These are phyloP conservation scores for Aspergillus bertholletiae DNA, from an alignment of 495 filamentous ascomycete genomes.

Conservation along the genomic window DNA sequence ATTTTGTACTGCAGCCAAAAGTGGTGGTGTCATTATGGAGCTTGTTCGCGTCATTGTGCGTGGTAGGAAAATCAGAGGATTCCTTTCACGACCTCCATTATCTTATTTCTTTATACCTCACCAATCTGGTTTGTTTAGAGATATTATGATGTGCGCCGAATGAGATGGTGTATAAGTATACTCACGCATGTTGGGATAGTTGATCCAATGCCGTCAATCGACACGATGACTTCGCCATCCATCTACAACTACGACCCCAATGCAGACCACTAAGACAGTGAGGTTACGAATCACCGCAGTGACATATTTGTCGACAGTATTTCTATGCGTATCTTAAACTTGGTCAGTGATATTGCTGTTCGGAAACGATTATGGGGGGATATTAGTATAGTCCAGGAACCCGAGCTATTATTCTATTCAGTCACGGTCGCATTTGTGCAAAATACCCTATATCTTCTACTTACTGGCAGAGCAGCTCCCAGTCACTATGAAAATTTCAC, in stretches of 20 bases:
- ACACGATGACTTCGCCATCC: neutral
- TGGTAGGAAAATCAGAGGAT: no score
- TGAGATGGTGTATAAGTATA: no score
- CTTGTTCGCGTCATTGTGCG: neutral
- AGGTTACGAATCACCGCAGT: neutral
- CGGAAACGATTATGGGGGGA: neutral
- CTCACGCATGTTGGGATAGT: no score
- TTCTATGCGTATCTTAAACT: neutral
- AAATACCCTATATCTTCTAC: neutral
- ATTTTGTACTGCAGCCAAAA: neutral
- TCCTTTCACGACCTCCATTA: no score
- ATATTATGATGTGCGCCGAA: no score
- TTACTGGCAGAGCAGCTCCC: conserved; percentile 54
- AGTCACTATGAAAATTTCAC: conserved; percentile 52
- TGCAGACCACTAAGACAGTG: neutral
- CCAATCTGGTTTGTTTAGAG: no score
- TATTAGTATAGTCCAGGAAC: conserved; percentile 27
- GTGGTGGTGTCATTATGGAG: neutral
- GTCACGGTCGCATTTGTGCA: neutral
- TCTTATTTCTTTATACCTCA: no score
- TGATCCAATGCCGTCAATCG: neutral
- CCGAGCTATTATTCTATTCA: neutral
- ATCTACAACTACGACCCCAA: neutral
- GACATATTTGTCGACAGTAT: neutral
- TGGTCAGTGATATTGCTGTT: neutral